A percentile compares a stretch with the other conserved stretches of the same genome.
Evolutionary conservation across 176 grass and related monocot species (phyloP).

Genomic region (Urochloa ruziziensis): DNA sequence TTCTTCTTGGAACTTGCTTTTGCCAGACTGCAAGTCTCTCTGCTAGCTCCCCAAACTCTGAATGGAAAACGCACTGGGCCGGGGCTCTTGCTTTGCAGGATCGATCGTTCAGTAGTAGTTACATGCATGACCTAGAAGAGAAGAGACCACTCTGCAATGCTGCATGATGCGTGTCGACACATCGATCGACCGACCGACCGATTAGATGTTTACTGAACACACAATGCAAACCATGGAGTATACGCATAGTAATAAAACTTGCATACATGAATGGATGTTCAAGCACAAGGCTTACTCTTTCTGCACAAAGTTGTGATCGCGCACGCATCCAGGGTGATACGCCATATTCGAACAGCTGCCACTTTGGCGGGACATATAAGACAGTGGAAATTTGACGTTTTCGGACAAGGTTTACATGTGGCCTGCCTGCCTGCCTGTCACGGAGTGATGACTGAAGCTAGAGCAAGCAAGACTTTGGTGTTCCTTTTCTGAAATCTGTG

Average conservation of each 20-base stretch:
- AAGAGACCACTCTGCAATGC: neutral
- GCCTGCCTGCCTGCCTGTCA: too few relatives aligned
- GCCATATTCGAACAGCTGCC: slow-evolving; percentile 21
- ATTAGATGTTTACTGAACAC: neutral
- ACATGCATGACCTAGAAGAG: neutral
- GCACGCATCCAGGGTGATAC: slow-evolving; percentile 17
- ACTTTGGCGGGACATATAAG: neutral
- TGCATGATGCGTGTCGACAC: neutral
- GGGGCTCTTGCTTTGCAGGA: slow-evolving; percentile 6
- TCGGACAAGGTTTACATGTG: slow-evolving; percentile 6
- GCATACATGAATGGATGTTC: neutral
- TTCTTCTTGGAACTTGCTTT: slow-evolving; percentile 32
- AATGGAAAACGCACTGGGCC: slow-evolving; percentile 15
- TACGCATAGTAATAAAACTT: neutral
- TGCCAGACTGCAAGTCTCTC: slow-evolving; percentile 11
- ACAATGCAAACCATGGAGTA: neutral
- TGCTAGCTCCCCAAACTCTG: slow-evolving; percentile 11
- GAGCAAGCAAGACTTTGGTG: neutral
- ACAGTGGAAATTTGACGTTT: slow-evolving; percentile 20
- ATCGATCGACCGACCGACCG: neutral
- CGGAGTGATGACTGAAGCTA: neutral
- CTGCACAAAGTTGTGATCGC: neutral
- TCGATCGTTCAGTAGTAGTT: neutral
- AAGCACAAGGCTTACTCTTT: neutral
- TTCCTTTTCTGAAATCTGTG: slow-evolving; percentile 18